These are phyloP conservation scores for Kalmusia sp. DNA, from an alignment of 2,329 filamentous ascomycete genomes.

Conservation along the genomic window DNA sequence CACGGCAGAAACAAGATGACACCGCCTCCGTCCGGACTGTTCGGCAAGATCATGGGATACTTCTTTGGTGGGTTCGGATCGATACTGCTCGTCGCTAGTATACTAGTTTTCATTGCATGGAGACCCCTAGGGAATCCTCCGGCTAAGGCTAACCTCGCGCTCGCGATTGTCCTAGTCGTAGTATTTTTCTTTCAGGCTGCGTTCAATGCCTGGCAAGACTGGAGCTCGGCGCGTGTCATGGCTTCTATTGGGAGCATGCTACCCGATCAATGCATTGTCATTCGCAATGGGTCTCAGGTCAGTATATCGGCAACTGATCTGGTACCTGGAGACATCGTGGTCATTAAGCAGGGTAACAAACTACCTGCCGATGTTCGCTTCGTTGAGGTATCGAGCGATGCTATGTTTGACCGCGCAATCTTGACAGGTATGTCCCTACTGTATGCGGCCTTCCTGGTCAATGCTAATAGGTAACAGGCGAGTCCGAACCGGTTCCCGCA, in stretches of 20 bases:
- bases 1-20: conserved; percentile 73
- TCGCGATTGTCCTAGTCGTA: conserved; percentile 74
- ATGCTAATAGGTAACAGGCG: conserved; percentile 53
- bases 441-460: not conserved
- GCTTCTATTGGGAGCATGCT: conserved; percentile 80
- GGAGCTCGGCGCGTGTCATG: conserved; percentile 79
- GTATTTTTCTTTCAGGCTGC: conserved; percentile 68
- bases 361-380: conserved; percentile 77
- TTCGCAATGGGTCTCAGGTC: conserved; percentile 64
- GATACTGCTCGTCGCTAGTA: conserved; percentile 70
- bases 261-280: conserved; percentile 72
- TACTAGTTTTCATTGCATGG: conserved; percentile 80
- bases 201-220: conserved; percentile 71
- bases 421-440: conserved; percentile 63
- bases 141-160: conserved; percentile 71
- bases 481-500: conserved; percentile 69
- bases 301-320: conserved; percentile 65
- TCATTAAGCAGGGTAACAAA: conserved; percentile 75
- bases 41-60: conserved; percentile 69
- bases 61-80: conserved; percentile 80
- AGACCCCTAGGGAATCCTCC: conserved; percentile 77
- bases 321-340: conserved; percentile 74
- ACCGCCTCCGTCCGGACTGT: conserved; percentile 66
- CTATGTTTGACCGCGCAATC: conserved; percentile 75
- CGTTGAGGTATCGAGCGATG: conserved; percentile 71